Evolutionary conservation across 495 filamentous ascomycete species (phyloP), one percentile per base, ranked within the genome.

Genomic region (Pseudevernia furfuracea): DNA sequence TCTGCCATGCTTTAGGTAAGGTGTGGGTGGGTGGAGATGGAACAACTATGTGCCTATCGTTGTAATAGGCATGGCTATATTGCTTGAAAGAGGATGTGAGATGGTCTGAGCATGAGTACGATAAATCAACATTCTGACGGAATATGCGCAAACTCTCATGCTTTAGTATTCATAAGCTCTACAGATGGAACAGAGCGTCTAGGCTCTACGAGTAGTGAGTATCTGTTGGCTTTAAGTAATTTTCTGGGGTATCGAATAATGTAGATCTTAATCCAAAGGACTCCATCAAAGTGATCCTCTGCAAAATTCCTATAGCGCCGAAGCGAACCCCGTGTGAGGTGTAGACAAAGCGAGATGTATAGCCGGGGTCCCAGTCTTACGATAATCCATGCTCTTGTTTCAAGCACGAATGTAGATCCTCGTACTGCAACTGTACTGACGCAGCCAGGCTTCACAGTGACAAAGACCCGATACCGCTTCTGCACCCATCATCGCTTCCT

Each of bases 401-500:
- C 52, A 34, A 17, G 34, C 17, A 34, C 14, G 23, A 34, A 55
- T 10, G 8, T 12, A 25, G 23, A 21, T 55, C n/a, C 38, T 37
- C 25, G 34, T 39, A 37, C 62, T 5, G 39, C 8, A 17, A 21
- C 15, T 37, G 17, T 53, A 41, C 30, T 30, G 61, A 39, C 38
- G n/a, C 37, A 32, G 49, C 38, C 38, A 30, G 7, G 4, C 28
- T 55, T 21, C 52, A 34, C 32, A 39, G 36, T 62, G 34, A 19
- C 21, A 8, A 17, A 1, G n/a, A 12, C 19, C 34, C n/a, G 28
- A 11, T 28, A 25, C 32, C 19, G 21, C 46, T 14, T 52, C n/a
- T 30, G 9, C 19, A 58, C 32, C 46, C 39, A 68, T 85, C 80
- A 96, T 76, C 92, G 86, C 72, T 81, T 88, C 70, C 93, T 83